Evolutionary conservation across 108 stramenopile species (phyloP).

Genomic region (Stephanodiscus minutulus): DNA sequence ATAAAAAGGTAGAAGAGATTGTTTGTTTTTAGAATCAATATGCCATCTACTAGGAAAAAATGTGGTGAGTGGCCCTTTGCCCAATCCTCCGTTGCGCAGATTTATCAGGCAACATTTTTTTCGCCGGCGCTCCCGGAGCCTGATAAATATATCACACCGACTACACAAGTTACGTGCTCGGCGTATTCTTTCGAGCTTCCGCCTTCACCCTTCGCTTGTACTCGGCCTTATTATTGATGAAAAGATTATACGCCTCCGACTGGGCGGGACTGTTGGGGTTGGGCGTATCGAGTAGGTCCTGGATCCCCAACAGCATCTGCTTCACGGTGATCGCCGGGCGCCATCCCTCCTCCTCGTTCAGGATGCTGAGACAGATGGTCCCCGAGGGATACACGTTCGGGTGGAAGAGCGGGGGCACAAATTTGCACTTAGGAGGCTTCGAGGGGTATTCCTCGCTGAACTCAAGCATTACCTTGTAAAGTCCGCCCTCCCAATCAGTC

Average conservation of each 20-base stretch:
- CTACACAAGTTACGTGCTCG: slow-evolving; percentile 32
- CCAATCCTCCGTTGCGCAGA: background rate
- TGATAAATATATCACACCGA: too few relatives aligned
- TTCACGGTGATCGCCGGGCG: slow-evolving; percentile 97
- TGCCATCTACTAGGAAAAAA: background rate
- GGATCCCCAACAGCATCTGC: slow-evolving; percentile 97
- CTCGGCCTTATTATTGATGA: slow-evolving; percentile 81
- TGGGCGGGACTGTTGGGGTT: slow-evolving; percentile 95
- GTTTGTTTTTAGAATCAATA: background rate
- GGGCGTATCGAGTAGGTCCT: slow-evolving; percentile 96
- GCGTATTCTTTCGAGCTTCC: slow-evolving; percentile 80
- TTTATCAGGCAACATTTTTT: background rate
- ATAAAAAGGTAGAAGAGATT: background rate
- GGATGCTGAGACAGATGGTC: slow-evolving; percentile 97
- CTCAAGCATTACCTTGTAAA: slow-evolving; percentile 96
- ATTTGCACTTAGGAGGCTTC: slow-evolving; percentile 98
- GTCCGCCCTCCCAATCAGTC: slow-evolving; percentile 96
- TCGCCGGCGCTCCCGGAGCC: background rate
- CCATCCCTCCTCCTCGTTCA: slow-evolving; percentile 99
- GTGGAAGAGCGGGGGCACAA: slow-evolving; percentile 86
- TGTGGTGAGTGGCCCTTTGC: too few relatives aligned
- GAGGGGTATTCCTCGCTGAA: slow-evolving; percentile 97
- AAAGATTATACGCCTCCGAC: slow-evolving; percentile 93
- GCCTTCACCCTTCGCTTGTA: slow-evolving; percentile 84
- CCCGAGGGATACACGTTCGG: slow-evolving; percentile 87